These are phyloP conservation scores for Ogataea hybrid DNA, from an alignment of 1,139 yeast species.

Conservation along the genomic window DNA sequence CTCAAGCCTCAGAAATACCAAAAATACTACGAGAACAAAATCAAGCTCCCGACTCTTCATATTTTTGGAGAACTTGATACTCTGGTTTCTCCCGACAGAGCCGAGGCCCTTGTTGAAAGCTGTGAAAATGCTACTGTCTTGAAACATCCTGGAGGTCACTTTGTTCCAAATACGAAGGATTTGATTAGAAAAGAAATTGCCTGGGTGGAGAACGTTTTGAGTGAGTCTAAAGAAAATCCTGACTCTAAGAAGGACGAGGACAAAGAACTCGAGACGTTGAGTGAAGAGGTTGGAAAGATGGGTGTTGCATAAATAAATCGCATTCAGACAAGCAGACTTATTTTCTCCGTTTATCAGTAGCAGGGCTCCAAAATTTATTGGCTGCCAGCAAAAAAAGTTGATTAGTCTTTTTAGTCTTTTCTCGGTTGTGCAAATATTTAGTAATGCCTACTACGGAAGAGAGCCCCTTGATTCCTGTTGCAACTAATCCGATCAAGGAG, in stretches of 20 bases:
- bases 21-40: conserved; percentile 42
- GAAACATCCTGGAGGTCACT: conserved; percentile 83
- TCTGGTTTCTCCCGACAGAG: conserved; percentile 74
- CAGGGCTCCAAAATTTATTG: no score
- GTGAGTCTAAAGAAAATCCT: conserved; percentile 12
- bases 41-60: conserved; percentile 64
- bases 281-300: conserved; percentile 28
- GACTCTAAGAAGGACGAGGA: conserved; percentile 18
- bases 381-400: no score
- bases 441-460: conserved; percentile 16
- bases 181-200: conserved; percentile 36
- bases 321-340: neutral
- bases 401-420: neutral
- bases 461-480: conserved; percentile 16
- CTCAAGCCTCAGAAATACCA: conserved; percentile 54
- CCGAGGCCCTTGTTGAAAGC: conserved; percentile 53
- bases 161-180: conserved; percentile 72
- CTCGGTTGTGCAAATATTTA: neutral
- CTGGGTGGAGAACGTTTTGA: conserved; percentile 30
- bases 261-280: conserved; percentile 27
- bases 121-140: conserved; percentile 50
- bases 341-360: neutral
- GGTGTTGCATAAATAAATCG: conserved; percentile 24
- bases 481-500: conserved; percentile 9
- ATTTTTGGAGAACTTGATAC: conserved; percentile 88